Evolutionary conservation across 2,329 filamentous ascomycete species (phyloP).

Genomic region (Leptographium galeiforme): DNA sequence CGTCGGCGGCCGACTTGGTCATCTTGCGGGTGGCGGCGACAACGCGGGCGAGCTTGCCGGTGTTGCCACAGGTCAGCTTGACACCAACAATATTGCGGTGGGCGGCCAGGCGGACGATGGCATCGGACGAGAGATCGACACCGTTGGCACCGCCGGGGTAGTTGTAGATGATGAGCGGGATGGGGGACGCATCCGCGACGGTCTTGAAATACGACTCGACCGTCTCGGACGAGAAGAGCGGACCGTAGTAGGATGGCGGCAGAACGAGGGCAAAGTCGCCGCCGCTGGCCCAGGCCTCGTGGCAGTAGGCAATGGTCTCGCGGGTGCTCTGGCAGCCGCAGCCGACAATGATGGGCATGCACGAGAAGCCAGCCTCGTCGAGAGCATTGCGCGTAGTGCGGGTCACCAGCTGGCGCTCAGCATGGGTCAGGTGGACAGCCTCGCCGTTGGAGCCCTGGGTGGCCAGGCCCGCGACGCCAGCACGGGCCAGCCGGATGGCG

Average conservation of each 20-base stretch:
- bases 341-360: constrained; percentile 63
- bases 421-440: constrained; percentile 61
- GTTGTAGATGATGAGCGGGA: constrained; percentile 58
- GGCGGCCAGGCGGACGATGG: constrained; percentile 42
- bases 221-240: constrained; percentile 49
- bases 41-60: constrained; percentile 53
- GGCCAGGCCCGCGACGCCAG: constrained; percentile 60
- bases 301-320: constrained; percentile 57
- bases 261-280: constrained; percentile 66
- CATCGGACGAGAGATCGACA: constrained; percentile 50
- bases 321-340: constrained; percentile 61
- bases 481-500: constrained; percentile 57
- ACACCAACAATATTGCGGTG: constrained; percentile 56
- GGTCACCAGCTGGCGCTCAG: constrained; percentile 57
- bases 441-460: constrained; percentile 76
- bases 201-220: constrained; percentile 53
- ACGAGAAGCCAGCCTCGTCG: constrained; percentile 48
- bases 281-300: constrained; percentile 54
- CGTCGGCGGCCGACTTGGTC: background rate
- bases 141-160: constrained; percentile 51
- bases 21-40: constrained; percentile 40
- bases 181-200: constrained; percentile 48
- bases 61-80: constrained; percentile 59
- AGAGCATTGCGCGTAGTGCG: constrained; percentile 56
- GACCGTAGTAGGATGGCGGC: constrained; percentile 63